Evolutionary conservation across 306 rosid genomes (phyloP).

Genomic region (Cucumis hystrix): DNA sequence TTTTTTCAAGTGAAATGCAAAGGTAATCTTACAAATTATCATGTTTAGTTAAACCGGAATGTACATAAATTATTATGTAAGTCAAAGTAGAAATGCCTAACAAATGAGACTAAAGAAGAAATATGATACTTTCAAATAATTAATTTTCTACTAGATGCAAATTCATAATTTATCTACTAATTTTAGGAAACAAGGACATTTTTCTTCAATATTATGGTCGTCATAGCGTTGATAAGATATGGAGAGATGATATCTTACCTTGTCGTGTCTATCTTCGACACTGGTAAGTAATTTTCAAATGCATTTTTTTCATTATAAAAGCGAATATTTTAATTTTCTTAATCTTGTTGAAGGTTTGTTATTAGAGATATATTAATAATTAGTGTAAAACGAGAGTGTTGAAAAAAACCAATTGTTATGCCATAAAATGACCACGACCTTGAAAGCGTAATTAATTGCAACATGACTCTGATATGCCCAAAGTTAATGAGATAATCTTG

Average conservation of each 20-base stretch:
- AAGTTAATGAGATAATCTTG: no score
- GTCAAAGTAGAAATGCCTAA: background rate
- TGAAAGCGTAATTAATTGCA: no score
- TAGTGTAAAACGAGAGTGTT: no score
- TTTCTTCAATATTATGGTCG: slow-evolving; percentile 59
- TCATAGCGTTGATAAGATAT: slow-evolving; percentile 63
- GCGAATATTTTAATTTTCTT: background rate
- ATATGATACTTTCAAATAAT: background rate
- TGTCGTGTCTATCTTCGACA: slow-evolving; percentile 89
- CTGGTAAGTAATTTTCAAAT: slow-evolving; percentile 38
- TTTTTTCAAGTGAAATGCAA: slow-evolving; percentile 65
- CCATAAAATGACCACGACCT: no score
- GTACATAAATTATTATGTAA: background rate
- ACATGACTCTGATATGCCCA: no score
- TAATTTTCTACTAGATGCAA: background rate
- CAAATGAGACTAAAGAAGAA: background rate
- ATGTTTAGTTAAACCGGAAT: background rate
- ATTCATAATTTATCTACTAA: background rate
- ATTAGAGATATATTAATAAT: no score
- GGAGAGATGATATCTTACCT: slow-evolving; percentile 90
- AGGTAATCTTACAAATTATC: slow-evolving; percentile 31
- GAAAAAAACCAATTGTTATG: no score
- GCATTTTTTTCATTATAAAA: background rate
- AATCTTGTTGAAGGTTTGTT: background rate
- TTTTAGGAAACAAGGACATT: slow-evolving; percentile 60